Percentiles rank a stretch among this genome's conserved stretches.
phyloP scores from a whole-genome alignment of 169 alveolate genomes.

The Plasmodium gonderi region DNA sequence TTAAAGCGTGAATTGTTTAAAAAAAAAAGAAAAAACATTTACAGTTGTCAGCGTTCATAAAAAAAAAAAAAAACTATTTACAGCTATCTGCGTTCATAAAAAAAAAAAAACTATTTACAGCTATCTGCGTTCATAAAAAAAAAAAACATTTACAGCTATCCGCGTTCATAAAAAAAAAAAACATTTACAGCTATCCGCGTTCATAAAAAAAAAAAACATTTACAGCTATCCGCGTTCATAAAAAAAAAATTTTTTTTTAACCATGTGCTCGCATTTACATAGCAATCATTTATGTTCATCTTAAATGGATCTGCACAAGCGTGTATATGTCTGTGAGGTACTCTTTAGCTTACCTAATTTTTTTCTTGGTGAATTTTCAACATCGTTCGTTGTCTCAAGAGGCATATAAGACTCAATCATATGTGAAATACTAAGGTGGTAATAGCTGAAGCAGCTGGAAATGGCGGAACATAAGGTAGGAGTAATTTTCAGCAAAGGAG shows the following conservation, averaged over 20 bases:
- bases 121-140: not conserved
- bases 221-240: not conserved
- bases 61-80: not conserved
- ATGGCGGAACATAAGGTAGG: constrained; percentile 42
- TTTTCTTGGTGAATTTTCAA: constrained; percentile 1
- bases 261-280: not conserved
- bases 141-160: not conserved
- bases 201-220: not conserved
- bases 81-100: not conserved
- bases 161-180: not conserved
- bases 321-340: not conserved
- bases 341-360: constrained; percentile 15
- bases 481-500: constrained; percentile 60
- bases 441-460: constrained; percentile 26
- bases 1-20: not conserved
- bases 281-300: not conserved
- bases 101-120: not conserved
- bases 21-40: not conserved
- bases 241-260: too few relatives aligned
- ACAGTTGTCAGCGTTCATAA: not conserved
- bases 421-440: constrained; percentile 8
- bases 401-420: constrained; percentile 3
- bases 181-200: not conserved
- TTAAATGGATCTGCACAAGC: not conserved
- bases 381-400: not conserved